phyloP scores from a whole-genome alignment of 169 alveolate genomes.

The Cyclospora cayetanensis region DNA sequence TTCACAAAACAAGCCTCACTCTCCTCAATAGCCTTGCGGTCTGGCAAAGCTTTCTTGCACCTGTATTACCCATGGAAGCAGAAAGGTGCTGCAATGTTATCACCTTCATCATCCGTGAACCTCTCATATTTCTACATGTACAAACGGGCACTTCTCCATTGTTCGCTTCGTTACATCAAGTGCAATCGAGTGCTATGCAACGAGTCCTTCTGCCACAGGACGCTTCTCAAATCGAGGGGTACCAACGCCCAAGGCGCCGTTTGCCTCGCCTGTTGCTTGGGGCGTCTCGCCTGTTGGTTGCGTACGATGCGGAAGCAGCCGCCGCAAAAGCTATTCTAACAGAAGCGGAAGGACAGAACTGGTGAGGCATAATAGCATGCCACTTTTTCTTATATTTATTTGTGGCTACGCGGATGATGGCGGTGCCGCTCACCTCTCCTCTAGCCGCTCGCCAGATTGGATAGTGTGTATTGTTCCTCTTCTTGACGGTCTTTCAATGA shows the following conservation, averaged over 20 bases:
- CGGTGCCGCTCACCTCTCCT: background rate
- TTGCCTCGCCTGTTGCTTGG: slow-evolving; percentile 72
- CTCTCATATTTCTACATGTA: background rate
- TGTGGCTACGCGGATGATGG: no score
- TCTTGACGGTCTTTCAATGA: background rate
- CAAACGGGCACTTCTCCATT: background rate
- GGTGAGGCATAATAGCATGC: slow-evolving; percentile 66
- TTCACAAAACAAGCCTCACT: no score
- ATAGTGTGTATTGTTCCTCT: background rate
- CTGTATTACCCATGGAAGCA: background rate
- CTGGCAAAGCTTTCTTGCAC: no score
- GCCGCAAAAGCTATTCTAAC: slow-evolving; percentile 63
- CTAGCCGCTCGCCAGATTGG: background rate
- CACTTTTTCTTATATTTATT: no score
- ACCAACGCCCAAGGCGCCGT: slow-evolving; percentile 67
- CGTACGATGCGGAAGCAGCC: slow-evolving; percentile 69
- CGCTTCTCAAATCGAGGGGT: slow-evolving; percentile 65
- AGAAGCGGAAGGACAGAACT: slow-evolving; percentile 71
- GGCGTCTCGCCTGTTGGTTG: slow-evolving; percentile 59
- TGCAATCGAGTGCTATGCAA: no score
- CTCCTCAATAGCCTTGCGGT: no score
- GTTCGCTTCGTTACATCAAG: background rate
- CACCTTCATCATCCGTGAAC: no score
- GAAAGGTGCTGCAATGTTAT: background rate
- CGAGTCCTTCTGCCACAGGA: no score